Base-by-base conservation (phyloP, 208 protist genomes). In the Leptomonas seymouri region DNA sequence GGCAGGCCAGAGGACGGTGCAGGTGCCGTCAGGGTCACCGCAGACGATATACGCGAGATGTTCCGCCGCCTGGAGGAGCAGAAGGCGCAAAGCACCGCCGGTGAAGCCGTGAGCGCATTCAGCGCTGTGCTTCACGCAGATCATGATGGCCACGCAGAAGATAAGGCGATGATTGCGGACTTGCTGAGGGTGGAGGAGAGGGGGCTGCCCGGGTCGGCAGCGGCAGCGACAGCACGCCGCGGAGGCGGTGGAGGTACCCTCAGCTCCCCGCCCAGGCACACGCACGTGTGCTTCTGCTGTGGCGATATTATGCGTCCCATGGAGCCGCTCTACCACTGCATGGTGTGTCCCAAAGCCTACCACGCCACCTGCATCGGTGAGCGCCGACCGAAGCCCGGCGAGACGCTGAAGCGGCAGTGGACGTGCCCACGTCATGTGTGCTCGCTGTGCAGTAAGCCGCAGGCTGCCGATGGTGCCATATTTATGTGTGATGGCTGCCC, bases 401-500 rank as follows among this genome's bases (percentile, higher is more conserved):
- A 78, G 41, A 23, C 49, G 50, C 65, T 79, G 25, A 77, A 67
- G 30, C 87, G 84, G 23, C 56, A 72, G 27, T 97, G 89, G 89
- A 81, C 75, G 23, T 97, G 91, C 59, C 84, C 87, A 14, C 81
- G 91, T 3, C 91, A 97, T 59, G 65, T 42, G 39, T 97, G 91
- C 64, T 21, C 20, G 45, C 30, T 61, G 34, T 97, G 91, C 60
- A 84, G 78, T 25, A 93, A 93, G 71, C 46, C 66, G 55, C 76
- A 89, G 50, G 45, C 44, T 0, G 77, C 77, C 11, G 91, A 94
- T 44, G 89, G 89, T 3, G 89, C 89, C 41, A 80, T 94, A 49
- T 97, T 97, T 59, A 85, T 94, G 87, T 97, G 91, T 66, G 76
- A 66, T 23, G 71, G 74, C 56, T 97, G 91, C 71, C 85, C 89